Evolutionary conservation across 2,329 filamentous ascomycete species (phyloP).

Genomic region (Thielaviopsis punctulata): DNA sequence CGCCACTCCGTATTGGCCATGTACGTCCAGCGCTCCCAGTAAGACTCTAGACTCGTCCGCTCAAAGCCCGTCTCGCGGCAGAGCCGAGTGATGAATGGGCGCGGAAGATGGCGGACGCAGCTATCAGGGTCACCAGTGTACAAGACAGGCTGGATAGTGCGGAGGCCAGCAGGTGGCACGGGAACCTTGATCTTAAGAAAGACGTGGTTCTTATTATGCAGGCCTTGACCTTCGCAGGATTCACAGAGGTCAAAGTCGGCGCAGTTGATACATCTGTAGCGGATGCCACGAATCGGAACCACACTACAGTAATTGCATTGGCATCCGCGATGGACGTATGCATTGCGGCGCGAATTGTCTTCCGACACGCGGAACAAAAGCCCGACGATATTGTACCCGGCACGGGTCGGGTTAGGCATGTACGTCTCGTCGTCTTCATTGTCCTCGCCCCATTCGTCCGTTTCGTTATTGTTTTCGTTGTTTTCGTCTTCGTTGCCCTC

Average conservation of each 20-base stretch:
- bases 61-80: conserved; percentile 63
- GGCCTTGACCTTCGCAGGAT: conserved; percentile 63
- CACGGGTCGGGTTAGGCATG: conserved; percentile 30
- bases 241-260: conserved; percentile 93
- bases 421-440: conserved; percentile 22
- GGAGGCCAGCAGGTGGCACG: conserved; percentile 64
- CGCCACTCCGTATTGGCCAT: conserved; percentile 75
- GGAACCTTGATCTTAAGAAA: conserved; percentile 94
- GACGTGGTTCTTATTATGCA: conserved; percentile 78
- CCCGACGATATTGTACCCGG: conserved; percentile 65
- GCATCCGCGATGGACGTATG: conserved; percentile 83
- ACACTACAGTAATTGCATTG: conserved; percentile 80
- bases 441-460: conserved; percentile 22
- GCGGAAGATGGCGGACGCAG: conserved; percentile 49
- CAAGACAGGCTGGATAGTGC: conserved; percentile 67
- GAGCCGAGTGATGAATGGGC: conserved; percentile 48
- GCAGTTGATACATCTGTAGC: conserved; percentile 91
- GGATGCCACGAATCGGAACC: conserved; percentile 76
- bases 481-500: neutral
- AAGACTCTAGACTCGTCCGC: conserved; percentile 71
- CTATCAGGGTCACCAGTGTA: conserved; percentile 75
- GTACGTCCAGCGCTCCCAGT: conserved; percentile 95
- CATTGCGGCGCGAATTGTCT: conserved; percentile 73
- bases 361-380: conserved; percentile 85
- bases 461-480: conserved; percentile 13